A percentile compares a stretch with the other conserved stretches of the same genome.
These are phyloP conservation scores for Aspergillus glaucus DNA, from an alignment of 2,329 filamentous ascomycete species.

Conservation along the genomic window DNA sequence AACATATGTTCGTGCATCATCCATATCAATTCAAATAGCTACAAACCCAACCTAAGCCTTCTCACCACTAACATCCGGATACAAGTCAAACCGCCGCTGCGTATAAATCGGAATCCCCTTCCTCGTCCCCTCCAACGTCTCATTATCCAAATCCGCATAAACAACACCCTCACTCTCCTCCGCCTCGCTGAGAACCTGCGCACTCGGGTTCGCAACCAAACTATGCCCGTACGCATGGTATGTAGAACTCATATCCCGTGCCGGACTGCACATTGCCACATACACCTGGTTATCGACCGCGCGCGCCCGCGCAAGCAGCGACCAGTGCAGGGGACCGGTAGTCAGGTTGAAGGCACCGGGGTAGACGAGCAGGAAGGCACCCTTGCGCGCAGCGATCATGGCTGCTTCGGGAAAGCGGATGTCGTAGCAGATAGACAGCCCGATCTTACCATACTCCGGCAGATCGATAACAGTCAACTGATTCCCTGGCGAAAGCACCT, in stretches of 20 bases:
- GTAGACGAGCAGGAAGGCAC: constrained; percentile 83
- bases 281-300: constrained; percentile 94
- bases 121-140: constrained; percentile 66
- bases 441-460: constrained; percentile 81
- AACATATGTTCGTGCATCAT: too few species aligned
- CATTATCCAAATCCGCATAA: constrained; percentile 62
- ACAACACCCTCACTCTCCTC: constrained; percentile 73
- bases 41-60: neutral
- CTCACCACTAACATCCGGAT: constrained; percentile 73
- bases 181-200: constrained; percentile 69
- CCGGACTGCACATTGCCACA: constrained; percentile 86
- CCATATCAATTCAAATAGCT: neutral
- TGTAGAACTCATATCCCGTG: constrained; percentile 65
- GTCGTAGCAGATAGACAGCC: constrained; percentile 93
- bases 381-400: constrained; percentile 76
- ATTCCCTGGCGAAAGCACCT: constrained; percentile 79
- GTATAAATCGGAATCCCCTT: constrained; percentile 76
- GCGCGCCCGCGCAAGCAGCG: constrained; percentile 70
- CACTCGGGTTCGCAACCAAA: constrained; percentile 81
- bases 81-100: constrained; percentile 91
- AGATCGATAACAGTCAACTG: constrained; percentile 79
- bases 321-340: constrained; percentile 89
- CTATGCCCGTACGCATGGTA: constrained; percentile 94
- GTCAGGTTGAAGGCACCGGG: constrained; percentile 97
- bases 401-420: constrained; percentile 93